Evolutionary conservation across 225 moss, liverwort and hornwort genomes (phyloP).

Genomic region (Marchantia polymorpha): DNA sequence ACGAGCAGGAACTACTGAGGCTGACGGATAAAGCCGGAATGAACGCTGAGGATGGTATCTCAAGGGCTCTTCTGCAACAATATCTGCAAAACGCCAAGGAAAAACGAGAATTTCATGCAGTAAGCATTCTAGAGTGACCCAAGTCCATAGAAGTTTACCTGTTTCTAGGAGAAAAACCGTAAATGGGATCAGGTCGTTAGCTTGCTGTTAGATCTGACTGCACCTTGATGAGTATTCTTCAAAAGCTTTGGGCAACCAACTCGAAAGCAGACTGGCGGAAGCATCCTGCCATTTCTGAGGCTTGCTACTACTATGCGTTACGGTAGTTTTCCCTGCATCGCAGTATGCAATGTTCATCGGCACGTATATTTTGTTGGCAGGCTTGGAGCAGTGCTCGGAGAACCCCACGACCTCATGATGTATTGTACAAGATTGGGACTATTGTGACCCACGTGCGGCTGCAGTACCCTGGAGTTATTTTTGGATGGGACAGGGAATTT

Average conservation of each 20-base stretch:
- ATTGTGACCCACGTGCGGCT: slow-evolving; percentile 50
- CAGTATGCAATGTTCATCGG: neutral
- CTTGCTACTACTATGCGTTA: neutral
- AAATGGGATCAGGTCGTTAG: neutral
- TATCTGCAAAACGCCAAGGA: slow-evolving; percentile 50
- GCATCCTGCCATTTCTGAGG: neutral
- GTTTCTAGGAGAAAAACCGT: neutral
- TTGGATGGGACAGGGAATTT: slow-evolving; percentile 58
- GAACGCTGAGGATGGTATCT: slow-evolving; percentile 43
- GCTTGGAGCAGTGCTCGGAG: slow-evolving; percentile 52
- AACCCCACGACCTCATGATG: slow-evolving; percentile 40
- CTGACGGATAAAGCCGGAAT: slow-evolving; percentile 37
- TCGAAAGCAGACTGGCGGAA: neutral
- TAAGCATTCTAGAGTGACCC: slow-evolving; percentile 22
- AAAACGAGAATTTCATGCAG: slow-evolving; percentile 48
- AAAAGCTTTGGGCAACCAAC: neutral
- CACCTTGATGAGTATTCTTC: neutral
- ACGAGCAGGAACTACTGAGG: slow-evolving; percentile 42
- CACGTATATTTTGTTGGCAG: slow-evolving; percentile 27
- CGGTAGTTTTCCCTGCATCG: neutral
- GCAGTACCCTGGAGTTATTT: slow-evolving; percentile 59
- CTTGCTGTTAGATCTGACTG: neutral
- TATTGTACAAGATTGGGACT: slow-evolving; percentile 43
- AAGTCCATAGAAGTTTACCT: neutral
- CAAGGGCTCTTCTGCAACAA: slow-evolving; percentile 50